A percentile compares a stretch with the other conserved stretches of the same genome.
These are phyloP conservation scores for Botrytis pseudocinerea DNA, from an alignment of 2,329 filamentous ascomycete species.

Conservation along the genomic window DNA sequence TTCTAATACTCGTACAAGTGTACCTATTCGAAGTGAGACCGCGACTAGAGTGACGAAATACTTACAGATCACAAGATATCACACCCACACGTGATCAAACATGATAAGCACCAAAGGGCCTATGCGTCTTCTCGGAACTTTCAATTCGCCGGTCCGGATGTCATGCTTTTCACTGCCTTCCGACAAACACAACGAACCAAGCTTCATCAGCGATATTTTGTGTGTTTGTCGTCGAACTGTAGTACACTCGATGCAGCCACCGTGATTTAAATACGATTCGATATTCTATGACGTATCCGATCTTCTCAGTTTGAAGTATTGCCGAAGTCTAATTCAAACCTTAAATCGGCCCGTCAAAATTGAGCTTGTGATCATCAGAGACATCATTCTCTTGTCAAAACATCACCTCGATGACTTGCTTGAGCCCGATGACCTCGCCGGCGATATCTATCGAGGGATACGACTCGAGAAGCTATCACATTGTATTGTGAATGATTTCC, in stretches of 20 bases:
- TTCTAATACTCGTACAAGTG: not conserved
- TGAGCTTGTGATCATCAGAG: slow-evolving; percentile 14
- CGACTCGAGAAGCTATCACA: not conserved
- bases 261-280: not conserved
- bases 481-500: not conserved
- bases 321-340: not conserved
- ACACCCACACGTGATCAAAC: not conserved
- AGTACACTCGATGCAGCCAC: not conserved
- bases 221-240: not conserved
- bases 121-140: not conserved
- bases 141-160: not conserved
- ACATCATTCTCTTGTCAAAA: slow-evolving; percentile 2
- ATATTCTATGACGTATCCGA: not conserved
- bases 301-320: not conserved
- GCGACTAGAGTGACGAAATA: not conserved
- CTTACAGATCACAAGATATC: not conserved
- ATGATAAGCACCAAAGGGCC: not conserved
- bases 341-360: slow-evolving; percentile 11
- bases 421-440: slow-evolving; percentile 4
- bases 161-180: not conserved
- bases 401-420: not conserved
- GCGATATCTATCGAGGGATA: not conserved
- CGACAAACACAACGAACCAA: not conserved
- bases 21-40: not conserved
- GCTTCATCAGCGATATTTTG: not conserved